Conservation (phyloP, 2,329 filamentous ascomycete genomes). For the Alternaria gansuensis region DNA sequence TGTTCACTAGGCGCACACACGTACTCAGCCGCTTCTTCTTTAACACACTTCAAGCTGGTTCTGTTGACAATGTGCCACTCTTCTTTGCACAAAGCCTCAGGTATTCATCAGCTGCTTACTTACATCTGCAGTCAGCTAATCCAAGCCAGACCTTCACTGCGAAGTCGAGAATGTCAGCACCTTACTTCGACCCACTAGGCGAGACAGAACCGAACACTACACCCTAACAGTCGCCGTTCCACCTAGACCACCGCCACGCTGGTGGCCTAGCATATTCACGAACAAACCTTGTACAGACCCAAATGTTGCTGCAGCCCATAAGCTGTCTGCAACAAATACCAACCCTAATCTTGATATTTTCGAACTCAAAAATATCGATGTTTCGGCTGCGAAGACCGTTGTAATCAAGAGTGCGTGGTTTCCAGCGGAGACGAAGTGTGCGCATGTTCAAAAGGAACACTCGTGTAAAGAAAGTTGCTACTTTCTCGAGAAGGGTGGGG, state of each 20-base stretch:
- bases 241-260: constrained; percentile 31
- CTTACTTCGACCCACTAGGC: constrained; percentile 33
- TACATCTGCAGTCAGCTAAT: neutral
- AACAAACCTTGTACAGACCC: constrained; percentile 15
- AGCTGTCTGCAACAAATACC: constrained; percentile 21
- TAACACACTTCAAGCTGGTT: neutral
- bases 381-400: constrained; percentile 27
- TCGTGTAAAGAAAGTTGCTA: constrained; percentile 38
- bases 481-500: constrained; percentile 40
- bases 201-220: constrained; percentile 34
- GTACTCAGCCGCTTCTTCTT: neutral
- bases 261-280: constrained; percentile 30
- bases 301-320: constrained; percentile 11
- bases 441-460: constrained; percentile 25
- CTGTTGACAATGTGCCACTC: neutral
- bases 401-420: constrained; percentile 28
- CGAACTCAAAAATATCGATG: constrained; percentile 22
- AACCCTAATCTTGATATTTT: constrained; percentile 29
- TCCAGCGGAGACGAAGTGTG: constrained; percentile 32
- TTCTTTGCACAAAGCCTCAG: neutral
- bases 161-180: neutral
- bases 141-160: neutral
- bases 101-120: fast-evolving
- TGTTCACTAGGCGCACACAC: neutral
- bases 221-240: constrained; percentile 30